Evolutionary conservation across 2,329 filamentous ascomycete species (phyloP).

Genomic region (Venturia oleaginea): DNA sequence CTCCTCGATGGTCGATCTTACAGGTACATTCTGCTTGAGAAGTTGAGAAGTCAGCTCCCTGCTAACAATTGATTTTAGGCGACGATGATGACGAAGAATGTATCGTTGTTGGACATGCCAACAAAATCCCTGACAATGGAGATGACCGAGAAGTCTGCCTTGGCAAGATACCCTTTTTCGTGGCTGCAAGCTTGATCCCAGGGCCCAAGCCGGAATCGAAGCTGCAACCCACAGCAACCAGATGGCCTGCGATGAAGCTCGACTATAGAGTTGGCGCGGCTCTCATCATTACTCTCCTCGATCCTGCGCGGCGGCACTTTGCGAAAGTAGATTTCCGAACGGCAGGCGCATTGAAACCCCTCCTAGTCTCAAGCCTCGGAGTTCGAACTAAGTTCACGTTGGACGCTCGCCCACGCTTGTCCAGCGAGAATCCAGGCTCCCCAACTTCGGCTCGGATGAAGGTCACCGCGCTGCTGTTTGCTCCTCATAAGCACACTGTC

Average conservation of each 20-base stretch:
- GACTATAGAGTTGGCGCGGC: not conserved
- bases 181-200: not conserved
- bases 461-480: slow-evolving; percentile 5
- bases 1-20: not conserved
- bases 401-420: slow-evolving; percentile 52
- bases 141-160: not conserved
- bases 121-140: not conserved
- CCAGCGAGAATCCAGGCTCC: slow-evolving; percentile 56
- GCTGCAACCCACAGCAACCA: not conserved
- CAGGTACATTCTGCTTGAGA: not conserved
- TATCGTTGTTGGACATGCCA: not conserved
- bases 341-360: slow-evolving; percentile 56
- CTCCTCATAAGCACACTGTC: not conserved
- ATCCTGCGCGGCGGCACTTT: slow-evolving; percentile 62
- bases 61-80: not conserved
- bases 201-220: not conserved
- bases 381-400: slow-evolving; percentile 64
- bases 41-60: not conserved
- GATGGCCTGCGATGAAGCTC: slow-evolving; percentile 2
- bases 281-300: slow-evolving; percentile 43
- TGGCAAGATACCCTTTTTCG: not conserved
- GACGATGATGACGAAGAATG: not conserved
- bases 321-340: slow-evolving; percentile 64
- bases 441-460: slow-evolving; percentile 49
- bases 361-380: slow-evolving; percentile 51